A percentile compares a stretch with the other conserved stretches of the same genome.
phyloP scores from a whole-genome alignment of 2,329 filamentous ascomycete species.

The Endothia cerciana region DNA sequence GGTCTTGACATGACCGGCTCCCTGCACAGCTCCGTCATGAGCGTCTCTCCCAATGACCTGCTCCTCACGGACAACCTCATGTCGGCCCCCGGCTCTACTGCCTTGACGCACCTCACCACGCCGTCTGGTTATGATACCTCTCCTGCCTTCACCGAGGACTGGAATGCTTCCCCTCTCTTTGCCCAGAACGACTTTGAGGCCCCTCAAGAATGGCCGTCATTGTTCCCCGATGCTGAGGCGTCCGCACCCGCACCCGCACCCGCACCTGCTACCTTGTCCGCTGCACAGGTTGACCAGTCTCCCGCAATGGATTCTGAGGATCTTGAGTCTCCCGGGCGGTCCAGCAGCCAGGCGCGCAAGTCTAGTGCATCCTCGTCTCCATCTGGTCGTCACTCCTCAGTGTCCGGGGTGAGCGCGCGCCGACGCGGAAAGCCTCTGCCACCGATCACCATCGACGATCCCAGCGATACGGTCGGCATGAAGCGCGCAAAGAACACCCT shows the following conservation, averaged over 20 bases:
- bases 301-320: constrained; percentile 52
- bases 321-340: constrained; percentile 49
- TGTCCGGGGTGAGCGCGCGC: constrained; percentile 71
- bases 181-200: constrained; percentile 60
- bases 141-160: constrained; percentile 70
- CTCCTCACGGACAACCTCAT: constrained; percentile 69
- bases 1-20: constrained; percentile 50
- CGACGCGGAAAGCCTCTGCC: constrained; percentile 81
- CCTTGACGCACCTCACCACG: constrained; percentile 83
- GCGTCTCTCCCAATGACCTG: constrained; percentile 84
- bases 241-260: constrained; percentile 25
- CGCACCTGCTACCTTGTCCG: constrained; percentile 30
- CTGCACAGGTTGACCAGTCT: constrained; percentile 43
- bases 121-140: constrained; percentile 80
- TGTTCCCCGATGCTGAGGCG: constrained; percentile 64
- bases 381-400: constrained; percentile 64
- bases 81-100: constrained; percentile 80
- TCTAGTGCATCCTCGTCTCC: constrained; percentile 49
- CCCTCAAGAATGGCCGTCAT: constrained; percentile 68
- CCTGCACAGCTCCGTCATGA: constrained; percentile 61
- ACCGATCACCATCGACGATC: constrained; percentile 76
- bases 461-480: constrained; percentile 74
- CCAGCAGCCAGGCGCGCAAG: constrained; percentile 51
- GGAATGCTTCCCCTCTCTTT: constrained; percentile 80
- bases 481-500: constrained; percentile 94